phyloP scores from a whole-genome alignment of 2,329 filamentous ascomycete genomes.

The Paracoccidioides lutzii region DNA sequence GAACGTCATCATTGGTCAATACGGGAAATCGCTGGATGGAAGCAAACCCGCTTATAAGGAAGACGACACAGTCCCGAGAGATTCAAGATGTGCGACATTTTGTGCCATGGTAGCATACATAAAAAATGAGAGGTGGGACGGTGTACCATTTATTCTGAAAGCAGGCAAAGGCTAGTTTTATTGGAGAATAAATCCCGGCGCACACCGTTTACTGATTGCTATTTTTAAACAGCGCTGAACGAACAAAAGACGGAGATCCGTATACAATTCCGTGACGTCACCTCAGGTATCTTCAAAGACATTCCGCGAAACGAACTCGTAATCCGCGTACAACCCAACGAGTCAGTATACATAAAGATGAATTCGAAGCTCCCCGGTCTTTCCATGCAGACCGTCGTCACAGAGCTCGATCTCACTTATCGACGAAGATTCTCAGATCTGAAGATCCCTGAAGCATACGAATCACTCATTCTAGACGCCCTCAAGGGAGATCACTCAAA shows the following conservation, averaged over 20 bases:
- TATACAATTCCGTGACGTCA: conserved; percentile 99
- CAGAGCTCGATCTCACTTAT: conserved; percentile 96
- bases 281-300: conserved; percentile 98
- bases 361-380: conserved; percentile 97
- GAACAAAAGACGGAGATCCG: conserved; percentile 99
- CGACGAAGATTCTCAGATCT: conserved; percentile 95
- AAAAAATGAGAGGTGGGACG: conserved; percentile 99
- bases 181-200: not conserved
- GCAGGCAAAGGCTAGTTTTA: conserved; percentile 61
- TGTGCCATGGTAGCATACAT: conserved; percentile 95
- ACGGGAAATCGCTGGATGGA: conserved; percentile 89
- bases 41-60: conserved; percentile 97
- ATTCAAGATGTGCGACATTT: conserved; percentile 95
- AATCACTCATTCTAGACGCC: conserved; percentile 91
- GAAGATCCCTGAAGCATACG: conserved; percentile 98
- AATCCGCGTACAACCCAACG: conserved; percentile 97
- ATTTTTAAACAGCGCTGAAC: conserved; percentile 54
- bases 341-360: conserved; percentile 99
- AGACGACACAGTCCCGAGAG: conserved; percentile 94
- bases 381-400: conserved; percentile 98
- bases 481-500: conserved; percentile 99
- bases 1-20: conserved; percentile 99
- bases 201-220: not conserved
- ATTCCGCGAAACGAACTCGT: conserved; percentile 98
- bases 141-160: conserved; percentile 98